Evolutionary conservation across 1,284 basidiomycete species (phyloP), one percentile per base, ranked within the genome.

Genomic region (Naganishia sp.): DNA sequence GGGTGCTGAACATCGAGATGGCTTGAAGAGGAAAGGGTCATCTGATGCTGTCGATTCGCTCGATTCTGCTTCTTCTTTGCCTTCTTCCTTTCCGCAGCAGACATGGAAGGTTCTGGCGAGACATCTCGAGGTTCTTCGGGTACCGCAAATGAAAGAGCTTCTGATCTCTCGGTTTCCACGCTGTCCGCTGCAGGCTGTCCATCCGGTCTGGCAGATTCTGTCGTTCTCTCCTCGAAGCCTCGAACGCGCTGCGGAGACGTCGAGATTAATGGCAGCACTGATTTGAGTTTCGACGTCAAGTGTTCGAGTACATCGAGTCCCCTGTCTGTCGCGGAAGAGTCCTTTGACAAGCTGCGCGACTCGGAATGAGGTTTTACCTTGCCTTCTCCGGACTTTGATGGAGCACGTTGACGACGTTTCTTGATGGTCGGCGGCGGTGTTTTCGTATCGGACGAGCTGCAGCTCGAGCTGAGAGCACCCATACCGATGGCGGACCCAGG

Each of bases 1-100:
- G 59, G 52, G 23, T 50, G 48, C 16, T 7, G 18, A 23, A 43
- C 48, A 43, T 61, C 59, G 16, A 48, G 49, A 28, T 50, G 48
- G 7, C 48, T 25, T 43, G 59, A 52, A 25, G 48, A 23, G 11
- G 39, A n/a, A 16, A 23, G 7, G 3, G 18, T 10, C 4, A 21
- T 21, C 13, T 61, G n/a, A 39, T 23, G 59, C 11, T n/a, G 48
- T 28, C 59, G 48, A 52, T 52, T 61, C 23, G 59, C 59, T 6
- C 59, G 59, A 50, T 2, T 25, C 36, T 61, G 59, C 42, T 52
- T 50, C 13, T 52, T 61, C 48, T 52, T 61, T 16, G 49, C 36
- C 59, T 61, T 61, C 28, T 61, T 61, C 48, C 59, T 36, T 52
- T 61, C 59, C 23, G 48, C 59, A 11, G 59, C 59, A 25, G 21